These are phyloP conservation scores for Fusarium liriodendri DNA, from an alignment of 2,329 filamentous ascomycete species.

Conservation along the genomic window DNA sequence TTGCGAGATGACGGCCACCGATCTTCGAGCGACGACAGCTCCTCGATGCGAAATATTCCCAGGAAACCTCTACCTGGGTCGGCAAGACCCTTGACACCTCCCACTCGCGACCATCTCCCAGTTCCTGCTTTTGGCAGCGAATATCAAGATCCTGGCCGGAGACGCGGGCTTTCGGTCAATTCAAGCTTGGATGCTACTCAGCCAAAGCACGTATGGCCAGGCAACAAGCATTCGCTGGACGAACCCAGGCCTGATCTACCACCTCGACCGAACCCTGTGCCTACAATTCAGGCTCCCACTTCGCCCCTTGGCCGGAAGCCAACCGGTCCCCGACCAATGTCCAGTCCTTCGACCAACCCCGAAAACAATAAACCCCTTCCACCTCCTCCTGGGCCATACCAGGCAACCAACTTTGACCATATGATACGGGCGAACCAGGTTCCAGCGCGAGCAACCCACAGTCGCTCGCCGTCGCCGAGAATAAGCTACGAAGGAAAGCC, in stretches of 20 bases:
- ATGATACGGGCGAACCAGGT: slow-evolving; percentile 13
- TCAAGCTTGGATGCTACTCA: slow-evolving; percentile 30
- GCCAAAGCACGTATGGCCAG: slow-evolving; percentile 14
- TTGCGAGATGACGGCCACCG: slow-evolving; percentile 47
- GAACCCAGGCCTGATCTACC: slow-evolving; percentile 23
- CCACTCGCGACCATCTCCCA: slow-evolving; percentile 32
- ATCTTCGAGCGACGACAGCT: slow-evolving; percentile 58
- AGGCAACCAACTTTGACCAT: slow-evolving; percentile 22
- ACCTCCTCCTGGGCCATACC: slow-evolving; percentile 12
- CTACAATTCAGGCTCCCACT: slow-evolving; percentile 27
- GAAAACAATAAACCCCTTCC: slow-evolving; percentile 26
- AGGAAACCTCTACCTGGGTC: slow-evolving; percentile 63
- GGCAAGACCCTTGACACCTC: slow-evolving; percentile 43
- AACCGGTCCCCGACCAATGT: slow-evolving; percentile 40
- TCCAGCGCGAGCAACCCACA: slow-evolving; percentile 3
- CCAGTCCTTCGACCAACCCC: slow-evolving; percentile 6
- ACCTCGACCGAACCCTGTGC: slow-evolving; percentile 19
- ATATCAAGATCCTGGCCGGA: slow-evolving; percentile 21
- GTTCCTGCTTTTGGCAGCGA: slow-evolving; percentile 26
- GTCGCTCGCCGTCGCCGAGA: slow-evolving; percentile 52
- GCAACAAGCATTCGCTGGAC: slow-evolving; percentile 15
- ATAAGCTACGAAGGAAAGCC: slow-evolving; percentile 53
- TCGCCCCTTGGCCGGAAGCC: slow-evolving; percentile 45
- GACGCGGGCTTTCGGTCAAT: slow-evolving; percentile 35
- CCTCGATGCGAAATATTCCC: slow-evolving; percentile 58